Evolutionary conservation across 768 basidiomycete species (phyloP), one percentile per base, ranked within the genome.

Genomic region (Hydnum rufescens): DNA sequence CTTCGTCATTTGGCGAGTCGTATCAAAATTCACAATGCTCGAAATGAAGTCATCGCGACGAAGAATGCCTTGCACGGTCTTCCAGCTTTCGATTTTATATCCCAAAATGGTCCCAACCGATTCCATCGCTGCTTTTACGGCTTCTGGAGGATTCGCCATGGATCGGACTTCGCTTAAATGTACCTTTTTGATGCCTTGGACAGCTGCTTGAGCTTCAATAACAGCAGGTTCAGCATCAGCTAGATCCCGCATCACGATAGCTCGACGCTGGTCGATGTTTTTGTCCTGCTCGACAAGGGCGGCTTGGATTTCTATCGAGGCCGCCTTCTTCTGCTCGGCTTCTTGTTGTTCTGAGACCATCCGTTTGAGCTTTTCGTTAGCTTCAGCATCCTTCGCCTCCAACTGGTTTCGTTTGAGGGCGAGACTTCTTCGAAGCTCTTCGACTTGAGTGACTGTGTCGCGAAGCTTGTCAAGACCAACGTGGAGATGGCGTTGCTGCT

Each of bases 321-420:
- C 90, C 2, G 84, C 74, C 63, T 96, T 96, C 75, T 97, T 95
- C 64, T 92, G 87, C 61, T 99, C 95, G 2, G 95, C 95, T 62
- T 97, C 93, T 62, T 96, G 93, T 65, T 99, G 93, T 65, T 97
- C 93, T 4, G 86, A 74, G 13, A 99, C 90, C 93, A 99, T 97
- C 53, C 88, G 86, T 64, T 86, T 81, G 36, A 99, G 74, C 67
- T 99, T 99, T 61, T 88, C 87, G 64, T 99, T 96, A 6, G 95
- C 95, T 66, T 97, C 87, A 1, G 78, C 78, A 60, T 95, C 75
- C 71, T 99, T 99, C 25, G 85, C 82, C 62, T 90, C 78, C 29
- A 99, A 74, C 60, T 97, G 90, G 2, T 81, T 77, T 19, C 87
- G 79, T 65, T 99, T 99, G 60, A 82, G 80, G 2, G 95, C 92